Percentiles rank a stretch among this genome's conserved stretches.
phyloP scores from a whole-genome alignment of 2,329 filamentous ascomycete species.

The Hypoxylon sp. region DNA sequence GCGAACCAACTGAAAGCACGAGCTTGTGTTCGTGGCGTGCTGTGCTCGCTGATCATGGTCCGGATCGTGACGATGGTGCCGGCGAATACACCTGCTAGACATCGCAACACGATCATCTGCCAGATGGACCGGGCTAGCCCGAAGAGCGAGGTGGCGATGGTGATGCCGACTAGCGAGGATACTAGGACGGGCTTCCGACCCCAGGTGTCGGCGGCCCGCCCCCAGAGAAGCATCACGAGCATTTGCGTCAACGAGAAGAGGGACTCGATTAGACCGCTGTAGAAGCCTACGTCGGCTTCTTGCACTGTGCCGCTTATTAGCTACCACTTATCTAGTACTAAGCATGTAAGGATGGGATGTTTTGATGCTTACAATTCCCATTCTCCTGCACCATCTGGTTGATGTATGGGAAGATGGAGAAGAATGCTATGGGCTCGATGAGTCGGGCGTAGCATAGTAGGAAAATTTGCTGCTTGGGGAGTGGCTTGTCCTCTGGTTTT shows the following conservation, averaged over 20 bases:
- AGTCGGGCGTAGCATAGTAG: conserved; percentile 77
- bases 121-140: conserved; percentile 71
- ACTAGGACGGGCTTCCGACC: conserved; percentile 79
- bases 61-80: conserved; percentile 78
- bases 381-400: conserved; percentile 78
- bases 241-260: conserved; percentile 80
- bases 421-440: conserved; percentile 83
- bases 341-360: too few relatives aligned
- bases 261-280: conserved; percentile 77
- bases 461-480: conserved; percentile 72
- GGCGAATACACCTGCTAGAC: conserved; percentile 75
- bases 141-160: conserved; percentile 69
- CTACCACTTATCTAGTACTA: too few relatives aligned
- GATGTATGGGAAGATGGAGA: conserved; percentile 83
- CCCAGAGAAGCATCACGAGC: conserved; percentile 80
- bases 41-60: conserved; percentile 79
- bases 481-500: conserved; percentile 54
- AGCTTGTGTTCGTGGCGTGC: conserved; percentile 74
- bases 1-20: conserved; percentile 79
- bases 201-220: conserved; percentile 69
- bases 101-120: conserved; percentile 79
- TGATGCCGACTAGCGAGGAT: conserved; percentile 70
- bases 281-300: conserved; percentile 78
- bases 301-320: conserved; percentile 49
- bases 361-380: conserved; percentile 53